Evolutionary conservation across 106 monocot genomes (phyloP).

Genomic region (Dioscorea dumetorum): DNA sequence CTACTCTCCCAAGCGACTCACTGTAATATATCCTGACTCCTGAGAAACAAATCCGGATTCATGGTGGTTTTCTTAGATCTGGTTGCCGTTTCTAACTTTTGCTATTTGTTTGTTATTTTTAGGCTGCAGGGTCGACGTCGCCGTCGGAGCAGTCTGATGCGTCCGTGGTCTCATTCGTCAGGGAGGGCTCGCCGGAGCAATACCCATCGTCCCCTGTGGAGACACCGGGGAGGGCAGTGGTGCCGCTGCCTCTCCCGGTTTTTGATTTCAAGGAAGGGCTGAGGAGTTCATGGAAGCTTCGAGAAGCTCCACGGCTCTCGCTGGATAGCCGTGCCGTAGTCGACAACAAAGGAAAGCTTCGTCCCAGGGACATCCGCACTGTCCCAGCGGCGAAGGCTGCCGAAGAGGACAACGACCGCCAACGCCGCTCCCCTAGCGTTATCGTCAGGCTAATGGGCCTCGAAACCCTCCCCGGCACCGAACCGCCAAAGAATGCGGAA

Average conservation of each 20-base stretch:
- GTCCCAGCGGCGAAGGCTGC: conserved; percentile 14
- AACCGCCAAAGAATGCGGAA: conserved; percentile 19
- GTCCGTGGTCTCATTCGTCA: conserved; percentile 26
- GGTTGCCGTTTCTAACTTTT: neutral
- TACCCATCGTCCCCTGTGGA: conserved; percentile 23
- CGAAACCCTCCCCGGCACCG: conserved; percentile 49
- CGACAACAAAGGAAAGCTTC: conserved; percentile 30
- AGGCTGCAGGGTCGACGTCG: conserved; percentile 53
- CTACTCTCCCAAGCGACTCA: conserved; percentile 35
- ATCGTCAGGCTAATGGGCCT: conserved; percentile 91
- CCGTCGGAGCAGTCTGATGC: conserved; percentile 74
- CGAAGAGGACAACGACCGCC: conserved; percentile 23
- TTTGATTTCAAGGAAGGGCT: conserved; percentile 44
- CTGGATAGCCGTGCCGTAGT: conserved; percentile 71
- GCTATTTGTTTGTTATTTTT: neutral
- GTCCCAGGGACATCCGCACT: conserved; percentile 51
- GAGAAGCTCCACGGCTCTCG: conserved; percentile 73
- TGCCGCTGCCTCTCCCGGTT: conserved; percentile 27
- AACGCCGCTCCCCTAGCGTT: conserved; percentile 72
- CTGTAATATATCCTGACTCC: neutral
- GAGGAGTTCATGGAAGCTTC: conserved; percentile 58
- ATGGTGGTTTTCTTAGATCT: conserved; percentile 25
- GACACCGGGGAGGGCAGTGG: conserved; percentile 8
- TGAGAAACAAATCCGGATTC: neutral
- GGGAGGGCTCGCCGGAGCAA: conserved; percentile 15